Conservation (phyloP, 140 eudicot species). For the Bidens hawaiensis region DNA sequence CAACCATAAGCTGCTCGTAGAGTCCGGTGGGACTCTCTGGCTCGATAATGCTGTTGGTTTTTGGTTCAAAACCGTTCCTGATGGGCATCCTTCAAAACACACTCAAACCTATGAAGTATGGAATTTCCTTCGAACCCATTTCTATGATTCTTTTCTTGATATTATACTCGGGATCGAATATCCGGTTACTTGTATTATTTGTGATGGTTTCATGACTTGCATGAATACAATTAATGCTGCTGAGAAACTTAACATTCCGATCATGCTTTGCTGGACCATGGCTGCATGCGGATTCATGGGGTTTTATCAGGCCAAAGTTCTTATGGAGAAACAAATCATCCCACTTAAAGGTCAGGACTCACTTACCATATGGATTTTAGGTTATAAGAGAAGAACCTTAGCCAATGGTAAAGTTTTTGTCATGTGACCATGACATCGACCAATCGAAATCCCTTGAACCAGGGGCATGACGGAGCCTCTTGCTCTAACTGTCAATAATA, state of each 20-base stretch:
- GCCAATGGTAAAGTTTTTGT: too few relatives aligned
- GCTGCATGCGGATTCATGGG: conserved; percentile 2
- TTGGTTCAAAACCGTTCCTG: too few relatives aligned
- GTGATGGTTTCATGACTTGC: conserved; percentile 2
- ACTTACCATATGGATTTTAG: neutral
- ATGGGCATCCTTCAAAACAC: too few relatives aligned
- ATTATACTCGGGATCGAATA: neutral
- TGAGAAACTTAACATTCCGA: neutral
- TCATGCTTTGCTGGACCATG: neutral
- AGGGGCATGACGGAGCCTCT: too few relatives aligned
- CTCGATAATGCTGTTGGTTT: too few relatives aligned
- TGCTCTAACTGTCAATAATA: too few relatives aligned
- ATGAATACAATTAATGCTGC: neutral
- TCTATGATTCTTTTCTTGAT: neutral
- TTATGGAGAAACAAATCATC: neutral
- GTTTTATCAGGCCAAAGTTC: neutral
- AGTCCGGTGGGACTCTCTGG: too few relatives aligned
- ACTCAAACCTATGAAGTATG: too few relatives aligned
- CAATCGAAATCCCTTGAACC: too few relatives aligned
- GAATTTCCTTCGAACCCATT: neutral
- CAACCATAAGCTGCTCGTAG: too few relatives aligned
- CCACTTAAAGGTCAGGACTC: neutral
- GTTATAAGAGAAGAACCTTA: too few relatives aligned
- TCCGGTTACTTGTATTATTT: neutral
- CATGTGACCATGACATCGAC: too few relatives aligned